phyloP scores from a whole-genome alignment of 2,329 filamentous ascomycete species.

The Macroventuria anomochaeta region DNA sequence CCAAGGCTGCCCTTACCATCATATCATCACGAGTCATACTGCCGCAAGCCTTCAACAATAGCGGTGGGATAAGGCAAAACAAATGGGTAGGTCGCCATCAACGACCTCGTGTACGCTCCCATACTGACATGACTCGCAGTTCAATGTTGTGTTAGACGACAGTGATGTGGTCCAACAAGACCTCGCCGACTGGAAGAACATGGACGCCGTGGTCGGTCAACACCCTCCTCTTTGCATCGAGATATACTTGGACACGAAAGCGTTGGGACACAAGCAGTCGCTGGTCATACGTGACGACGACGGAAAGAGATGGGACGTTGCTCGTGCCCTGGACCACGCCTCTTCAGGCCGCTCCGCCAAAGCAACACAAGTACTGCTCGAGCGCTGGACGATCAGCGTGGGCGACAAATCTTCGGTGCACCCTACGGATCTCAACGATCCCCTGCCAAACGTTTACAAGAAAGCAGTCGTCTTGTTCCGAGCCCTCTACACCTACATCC shows the following conservation, averaged over 20 bases:
- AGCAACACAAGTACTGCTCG: slow-evolving; percentile 77
- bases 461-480: slow-evolving; percentile 95
- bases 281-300: slow-evolving; percentile 86
- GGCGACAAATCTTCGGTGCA: slow-evolving; percentile 64
- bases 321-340: slow-evolving; percentile 77
- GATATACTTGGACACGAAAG: slow-evolving; percentile 81
- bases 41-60: slow-evolving; percentile 62
- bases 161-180: slow-evolving; percentile 86
- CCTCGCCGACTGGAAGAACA: slow-evolving; percentile 79
- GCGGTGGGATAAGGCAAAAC: slow-evolving; percentile 72
- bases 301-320: slow-evolving; percentile 91
- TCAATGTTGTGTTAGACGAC: slow-evolving; percentile 93
- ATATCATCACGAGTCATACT: slow-evolving; percentile 80
- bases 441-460: slow-evolving; percentile 91
- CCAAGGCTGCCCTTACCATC: slow-evolving; percentile 84
- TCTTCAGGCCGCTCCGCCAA: slow-evolving; percentile 50
- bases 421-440: slow-evolving; percentile 63
- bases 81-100: slow-evolving; percentile 75
- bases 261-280: slow-evolving; percentile 82
- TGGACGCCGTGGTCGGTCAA: slow-evolving; percentile 75
- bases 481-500: slow-evolving; percentile 81
- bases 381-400: slow-evolving; percentile 88
- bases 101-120: not conserved
- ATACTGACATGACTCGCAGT: slow-evolving; percentile 61
- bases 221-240: slow-evolving; percentile 90